phyloP scores from a whole-genome alignment of 225 moss, liverwort and hornwort genomes.

The Sphagnum contortum region DNA sequence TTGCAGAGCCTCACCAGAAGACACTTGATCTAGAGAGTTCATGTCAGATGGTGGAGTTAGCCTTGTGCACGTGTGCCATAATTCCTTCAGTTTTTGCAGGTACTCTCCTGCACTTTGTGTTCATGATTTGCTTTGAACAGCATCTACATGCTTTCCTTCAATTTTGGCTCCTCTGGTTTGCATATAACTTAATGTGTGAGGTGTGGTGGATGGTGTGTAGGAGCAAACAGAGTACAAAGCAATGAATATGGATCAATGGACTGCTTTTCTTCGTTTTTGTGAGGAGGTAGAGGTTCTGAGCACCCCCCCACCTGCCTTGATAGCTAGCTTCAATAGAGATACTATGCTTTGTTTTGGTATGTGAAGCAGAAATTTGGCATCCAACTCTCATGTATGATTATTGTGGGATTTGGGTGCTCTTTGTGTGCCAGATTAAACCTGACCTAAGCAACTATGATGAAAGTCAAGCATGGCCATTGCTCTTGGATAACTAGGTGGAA shows the following conservation, averaged over 20 bases:
- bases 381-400: no score
- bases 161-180: no score
- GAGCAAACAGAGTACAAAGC: conserved; percentile 96
- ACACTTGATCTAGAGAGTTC: conserved; percentile 86
- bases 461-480: conserved; percentile 95
- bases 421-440: conserved; percentile 50
- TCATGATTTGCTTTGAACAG: no score
- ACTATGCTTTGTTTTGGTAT: no score
- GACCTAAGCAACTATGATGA: conserved; percentile 92
- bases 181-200: no score
- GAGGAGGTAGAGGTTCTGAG: conserved; percentile 50
- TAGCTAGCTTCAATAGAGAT: no score
- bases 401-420: background rate
- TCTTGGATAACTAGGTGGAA: conserved; percentile 96
- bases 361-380: no score
- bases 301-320: no score
- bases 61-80: conserved; percentile 53
- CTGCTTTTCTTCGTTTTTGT: conserved; percentile 89
- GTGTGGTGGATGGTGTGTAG: conserved; percentile 18
- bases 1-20: conserved; percentile 86
- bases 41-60: conserved; percentile 86
- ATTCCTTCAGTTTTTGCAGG: conserved; percentile 78
- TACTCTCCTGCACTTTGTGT: conserved; percentile 6
- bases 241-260: conserved; percentile 98
- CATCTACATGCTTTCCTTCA: no score